Evolutionary conservation across 495 filamentous ascomycete genomes (phyloP).

Genomic region (Beverwykella pulmonaria): DNA sequence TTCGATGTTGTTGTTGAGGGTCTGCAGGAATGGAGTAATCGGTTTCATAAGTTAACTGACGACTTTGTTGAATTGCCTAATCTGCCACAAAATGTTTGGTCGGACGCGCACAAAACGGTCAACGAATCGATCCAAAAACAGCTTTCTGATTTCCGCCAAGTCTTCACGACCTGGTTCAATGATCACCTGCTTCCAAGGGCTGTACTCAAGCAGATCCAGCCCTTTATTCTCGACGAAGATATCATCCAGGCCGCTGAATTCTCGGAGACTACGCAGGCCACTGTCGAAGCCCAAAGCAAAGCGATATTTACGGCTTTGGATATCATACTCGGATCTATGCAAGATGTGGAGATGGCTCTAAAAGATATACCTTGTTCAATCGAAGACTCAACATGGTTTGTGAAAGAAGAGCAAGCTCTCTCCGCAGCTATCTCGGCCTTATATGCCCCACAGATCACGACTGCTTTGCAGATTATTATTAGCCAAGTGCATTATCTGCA

Average conservation of each 20-base stretch:
- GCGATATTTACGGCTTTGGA: slow-evolving; percentile 34
- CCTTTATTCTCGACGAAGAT: slow-evolving; percentile 16
- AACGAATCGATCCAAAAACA: background rate
- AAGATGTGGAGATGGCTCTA: slow-evolving; percentile 39
- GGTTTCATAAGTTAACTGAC: slow-evolving; percentile 15
- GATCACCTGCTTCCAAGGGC: slow-evolving; percentile 19
- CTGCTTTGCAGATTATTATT: background rate
- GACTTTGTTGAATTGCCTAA: slow-evolving; percentile 9
- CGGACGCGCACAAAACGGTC: slow-evolving; percentile 12
- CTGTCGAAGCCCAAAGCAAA: slow-evolving; percentile 4
- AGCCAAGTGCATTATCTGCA: slow-evolving; percentile 15
- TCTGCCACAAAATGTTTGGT: slow-evolving; percentile 31
- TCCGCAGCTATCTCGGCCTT: slow-evolving; percentile 13
- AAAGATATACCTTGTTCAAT: slow-evolving; percentile 22
- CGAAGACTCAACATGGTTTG: slow-evolving; percentile 36
- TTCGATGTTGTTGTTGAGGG: slow-evolving; percentile 24
- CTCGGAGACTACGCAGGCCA: background rate
- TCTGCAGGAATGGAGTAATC: slow-evolving; percentile 13
- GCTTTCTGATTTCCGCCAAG: slow-evolving; percentile 15
- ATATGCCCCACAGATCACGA: slow-evolving; percentile 17
- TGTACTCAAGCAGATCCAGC: slow-evolving; percentile 33
- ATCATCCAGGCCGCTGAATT: background rate
- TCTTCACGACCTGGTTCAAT: slow-evolving; percentile 15
- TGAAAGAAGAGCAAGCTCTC: slow-evolving; percentile 34
- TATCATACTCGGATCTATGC: slow-evolving; percentile 41